Conservation (phyloP, 805 yeast genomes). For the Ogataea salicorniae region DNA sequence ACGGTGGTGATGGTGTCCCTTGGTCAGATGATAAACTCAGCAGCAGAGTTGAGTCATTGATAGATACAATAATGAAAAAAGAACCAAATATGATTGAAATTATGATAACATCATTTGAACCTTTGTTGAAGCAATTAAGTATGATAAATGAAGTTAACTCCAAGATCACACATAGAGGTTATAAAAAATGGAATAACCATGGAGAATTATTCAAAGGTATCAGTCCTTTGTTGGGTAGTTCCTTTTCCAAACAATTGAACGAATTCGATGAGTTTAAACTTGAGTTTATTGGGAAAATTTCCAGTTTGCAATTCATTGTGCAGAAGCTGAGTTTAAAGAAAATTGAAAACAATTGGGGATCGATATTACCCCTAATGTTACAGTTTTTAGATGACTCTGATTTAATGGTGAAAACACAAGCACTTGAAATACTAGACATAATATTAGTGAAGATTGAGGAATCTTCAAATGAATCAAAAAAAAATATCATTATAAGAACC, state of each 20-base stretch:
- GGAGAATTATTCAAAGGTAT: conserved; percentile 11
- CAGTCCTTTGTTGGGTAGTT: conserved; percentile 14
- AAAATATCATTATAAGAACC: conserved; percentile 20
- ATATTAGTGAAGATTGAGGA: conserved; percentile 8
- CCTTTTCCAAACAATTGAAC: conserved; percentile 12
- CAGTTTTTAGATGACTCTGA: conserved; percentile 28
- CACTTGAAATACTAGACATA: conserved; percentile 9
- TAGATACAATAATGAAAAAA: neutral
- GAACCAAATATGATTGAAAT: neutral
- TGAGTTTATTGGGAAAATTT: conserved; percentile 10
- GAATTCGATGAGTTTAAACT: conserved; percentile 17
- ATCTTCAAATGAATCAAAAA: neutral
- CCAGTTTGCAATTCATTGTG: conserved; percentile 9
- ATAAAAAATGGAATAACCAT: conserved; percentile 2
- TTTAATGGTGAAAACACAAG: conserved; percentile 19
- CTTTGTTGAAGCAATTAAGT: conserved; percentile 6
- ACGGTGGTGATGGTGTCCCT: conserved; percentile 1
- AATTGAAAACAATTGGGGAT: conserved; percentile 22
- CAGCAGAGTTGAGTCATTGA: neutral
- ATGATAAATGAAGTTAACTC: conserved; percentile 4
- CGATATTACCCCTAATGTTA: conserved; percentile 23
- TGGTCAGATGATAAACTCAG: conserved; percentile 5
- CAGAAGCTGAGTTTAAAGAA: neutral
- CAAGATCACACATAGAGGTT: conserved; percentile 13
- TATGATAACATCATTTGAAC: conserved; percentile 2